Percentiles rank a stretch among this genome's conserved stretches.
These are phyloP conservation scores for Myriosclerotinia duriaeana DNA, from an alignment of 2,329 filamentous ascomycete species.

Conservation along the genomic window DNA sequence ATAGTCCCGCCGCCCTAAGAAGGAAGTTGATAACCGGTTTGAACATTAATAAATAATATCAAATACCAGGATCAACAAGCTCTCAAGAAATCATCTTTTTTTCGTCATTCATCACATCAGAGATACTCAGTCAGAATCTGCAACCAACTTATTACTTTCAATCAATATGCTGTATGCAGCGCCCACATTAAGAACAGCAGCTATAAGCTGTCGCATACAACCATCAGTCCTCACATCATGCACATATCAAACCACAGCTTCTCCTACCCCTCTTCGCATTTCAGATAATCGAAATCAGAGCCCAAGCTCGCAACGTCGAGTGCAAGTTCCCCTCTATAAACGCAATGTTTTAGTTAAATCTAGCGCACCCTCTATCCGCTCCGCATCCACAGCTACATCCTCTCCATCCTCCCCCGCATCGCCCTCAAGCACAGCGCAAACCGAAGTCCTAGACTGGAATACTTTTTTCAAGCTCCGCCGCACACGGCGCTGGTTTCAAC, in stretches of 20 bases:
- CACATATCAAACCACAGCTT: conserved; percentile 32
- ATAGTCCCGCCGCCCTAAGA: conserved; percentile 13
- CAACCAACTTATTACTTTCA: neutral
- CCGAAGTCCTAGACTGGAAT: conserved; percentile 69
- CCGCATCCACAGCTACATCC: conserved; percentile 30
- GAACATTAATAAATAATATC: neutral
- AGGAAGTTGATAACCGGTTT: conserved; percentile 1
- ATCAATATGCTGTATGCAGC: conserved; percentile 38
- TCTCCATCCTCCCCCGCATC: conserved; percentile 16
- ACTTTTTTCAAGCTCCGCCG: conserved; percentile 89
- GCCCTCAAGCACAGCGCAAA: conserved; percentile 6
- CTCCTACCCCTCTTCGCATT: conserved; percentile 30
- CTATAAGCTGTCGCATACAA: conserved; percentile 39
- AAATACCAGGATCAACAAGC: conserved; percentile 15
- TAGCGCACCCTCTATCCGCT: conserved; percentile 22
- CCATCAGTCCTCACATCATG: conserved; percentile 35
- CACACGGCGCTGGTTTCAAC: conserved; percentile 78
- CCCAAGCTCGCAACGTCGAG: conserved; percentile 29
- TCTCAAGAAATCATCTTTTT: conserved; percentile 3
- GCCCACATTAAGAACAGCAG: conserved; percentile 38
- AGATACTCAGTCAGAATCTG: conserved; percentile 5
- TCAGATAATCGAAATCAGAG: conserved; percentile 10
- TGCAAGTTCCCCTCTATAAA: conserved; percentile 34
- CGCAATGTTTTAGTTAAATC: conserved; percentile 37
- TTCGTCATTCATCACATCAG: conserved; percentile 23